Evolutionary conservation across 345 rosid species (phyloP), one percentile per base, ranked within the genome.

Genomic region (Sonneratia caseolaris): DNA sequence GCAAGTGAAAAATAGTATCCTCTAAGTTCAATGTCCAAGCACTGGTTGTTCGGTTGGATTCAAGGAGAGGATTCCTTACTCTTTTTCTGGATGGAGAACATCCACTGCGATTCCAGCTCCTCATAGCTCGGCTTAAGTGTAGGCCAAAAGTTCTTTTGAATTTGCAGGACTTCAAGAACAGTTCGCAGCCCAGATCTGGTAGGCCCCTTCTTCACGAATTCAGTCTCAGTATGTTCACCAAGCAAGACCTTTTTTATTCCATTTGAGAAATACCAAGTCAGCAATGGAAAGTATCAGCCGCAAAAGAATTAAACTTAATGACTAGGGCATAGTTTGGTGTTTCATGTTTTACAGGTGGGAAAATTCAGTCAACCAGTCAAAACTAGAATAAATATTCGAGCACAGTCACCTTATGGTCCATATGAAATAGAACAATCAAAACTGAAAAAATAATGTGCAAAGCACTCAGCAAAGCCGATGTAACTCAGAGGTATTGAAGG

Each of bases 61-160:
- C 64, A 35, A 35, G 38, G 66, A 35, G 38, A 35, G 38, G n/a
- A 3, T 62, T 72, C 73, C 95, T 88, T 79, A 92, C 99, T 89
- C 75, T 76, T 83, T 78, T 77, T 77, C 66, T 84, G 75, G 13
- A 65, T 43, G 61, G 72, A 57, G 73, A 73, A 74, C n/a, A 76
- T 48, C 93, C 87, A 84, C 45, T 81, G 85, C 5, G 84, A 80
- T 79, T 89, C 86, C 85, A 95, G 80, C 55, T 80, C 84, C 72
- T 72, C 42, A 43, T 77, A 79, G 74, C 69, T 72, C 36, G 86
- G 64, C 59, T 71, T 75, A 59, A 89, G 79, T 70, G 78, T 79
- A 65, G 92, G 88, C 99, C 99, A 95, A 83, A 80, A 87, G 69
- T 83, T 83, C 85, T 76, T 86, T 78, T 95, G 97, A 74, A 95